Conservation (phyloP, 441 rosid species). For the Pelargonium cotyledonis region DNA sequence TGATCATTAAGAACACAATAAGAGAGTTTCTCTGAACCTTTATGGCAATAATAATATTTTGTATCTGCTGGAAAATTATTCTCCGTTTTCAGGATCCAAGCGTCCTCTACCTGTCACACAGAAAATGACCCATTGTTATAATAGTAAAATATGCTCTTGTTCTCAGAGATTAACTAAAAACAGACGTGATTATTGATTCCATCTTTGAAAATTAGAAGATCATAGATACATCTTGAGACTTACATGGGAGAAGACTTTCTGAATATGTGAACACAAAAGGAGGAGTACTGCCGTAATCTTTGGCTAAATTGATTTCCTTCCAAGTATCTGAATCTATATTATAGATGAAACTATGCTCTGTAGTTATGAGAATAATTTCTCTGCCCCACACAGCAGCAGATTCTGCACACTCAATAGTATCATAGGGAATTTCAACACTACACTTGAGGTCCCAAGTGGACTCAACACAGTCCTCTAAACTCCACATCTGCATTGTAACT, state of each 20-base stretch:
- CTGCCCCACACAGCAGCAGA: slow-evolving; percentile 3
- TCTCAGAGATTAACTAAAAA: too few species aligned
- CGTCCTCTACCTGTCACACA: slow-evolving; percentile 18
- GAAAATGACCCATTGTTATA: not conserved
- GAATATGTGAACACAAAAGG: slow-evolving; percentile 11
- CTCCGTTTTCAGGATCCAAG: slow-evolving; percentile 2
- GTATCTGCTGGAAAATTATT: not conserved
- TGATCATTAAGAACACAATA: not conserved
- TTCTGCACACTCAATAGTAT: slow-evolving; percentile 5
- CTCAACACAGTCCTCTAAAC: slow-evolving; percentile 13
- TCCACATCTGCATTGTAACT: slow-evolving; percentile 8
- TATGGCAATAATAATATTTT: not conserved
- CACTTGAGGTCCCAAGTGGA: slow-evolving; percentile 15
- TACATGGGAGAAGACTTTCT: slow-evolving; percentile 21
- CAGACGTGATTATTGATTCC: not conserved
- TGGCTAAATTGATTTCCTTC: slow-evolving; percentile 1
- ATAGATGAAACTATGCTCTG: slow-evolving; percentile 13
- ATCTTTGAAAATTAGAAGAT: not conserved
- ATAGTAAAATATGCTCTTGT: not conserved
- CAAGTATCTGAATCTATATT: slow-evolving; percentile 7
- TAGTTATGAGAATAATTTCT: slow-evolving; percentile 16
- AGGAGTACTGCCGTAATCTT: not conserved
- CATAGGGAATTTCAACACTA: slow-evolving; percentile 10
- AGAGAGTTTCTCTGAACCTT: not conserved
- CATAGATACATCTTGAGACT: slow-evolving; percentile 4